These are phyloP conservation scores for Colletotrichum filicis DNA, from an alignment of 2,329 filamentous ascomycete genomes.

Conservation along the genomic window DNA sequence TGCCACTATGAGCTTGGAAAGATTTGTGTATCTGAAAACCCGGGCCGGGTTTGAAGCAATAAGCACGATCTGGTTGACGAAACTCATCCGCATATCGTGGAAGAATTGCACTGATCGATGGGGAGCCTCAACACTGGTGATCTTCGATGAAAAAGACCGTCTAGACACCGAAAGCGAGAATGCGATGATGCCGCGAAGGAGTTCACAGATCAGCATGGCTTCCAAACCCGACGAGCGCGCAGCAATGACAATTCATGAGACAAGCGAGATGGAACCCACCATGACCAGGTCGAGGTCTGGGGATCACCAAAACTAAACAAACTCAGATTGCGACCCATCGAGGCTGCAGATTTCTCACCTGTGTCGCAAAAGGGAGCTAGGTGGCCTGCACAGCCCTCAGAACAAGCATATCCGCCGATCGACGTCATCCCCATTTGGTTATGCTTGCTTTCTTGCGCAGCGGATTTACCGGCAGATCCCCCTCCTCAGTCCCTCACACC, in stretches of 20 bases:
- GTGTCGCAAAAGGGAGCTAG: conserved; percentile 23
- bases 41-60: neutral
- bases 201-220: neutral
- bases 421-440: conserved; percentile 21
- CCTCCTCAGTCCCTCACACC: neutral
- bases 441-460: conserved; percentile 27
- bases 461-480: conserved; percentile 23
- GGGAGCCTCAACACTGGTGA: neutral
- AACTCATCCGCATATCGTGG: neutral
- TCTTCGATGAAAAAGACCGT: neutral
- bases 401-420: conserved; percentile 20
- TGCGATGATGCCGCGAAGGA: neutral
- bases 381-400: conserved; percentile 22
- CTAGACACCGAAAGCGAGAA: neutral
- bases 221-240: neutral
- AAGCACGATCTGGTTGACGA: neutral
- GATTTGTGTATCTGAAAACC: neutral
- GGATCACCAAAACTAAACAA: conserved; percentile 22
- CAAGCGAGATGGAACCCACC: neutral
- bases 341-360: conserved; percentile 18
- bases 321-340: conserved; percentile 9
- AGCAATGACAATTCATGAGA: conserved; percentile 28
- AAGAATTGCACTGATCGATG: neutral
- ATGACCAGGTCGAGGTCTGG: neutral
- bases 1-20: no score